Evolutionary conservation across 2,329 filamentous ascomycete species (phyloP).

Genomic region (Trichoderma asperellum): DNA sequence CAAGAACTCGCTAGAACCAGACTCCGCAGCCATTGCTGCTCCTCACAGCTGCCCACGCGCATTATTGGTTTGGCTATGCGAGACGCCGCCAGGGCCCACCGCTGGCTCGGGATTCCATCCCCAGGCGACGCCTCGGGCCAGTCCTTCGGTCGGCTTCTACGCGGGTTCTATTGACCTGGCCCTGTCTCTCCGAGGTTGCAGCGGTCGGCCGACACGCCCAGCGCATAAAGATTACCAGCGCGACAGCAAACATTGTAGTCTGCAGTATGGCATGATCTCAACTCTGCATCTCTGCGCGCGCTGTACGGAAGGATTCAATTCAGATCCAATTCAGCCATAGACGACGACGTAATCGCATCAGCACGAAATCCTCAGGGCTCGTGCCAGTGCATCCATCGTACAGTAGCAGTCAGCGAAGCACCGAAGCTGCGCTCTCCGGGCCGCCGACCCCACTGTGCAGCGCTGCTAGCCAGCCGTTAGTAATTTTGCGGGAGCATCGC

Average conservation of each 20-base stretch:
- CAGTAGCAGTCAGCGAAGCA: neutral
- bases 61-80: neutral
- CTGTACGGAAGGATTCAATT: neutral
- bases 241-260: neutral
- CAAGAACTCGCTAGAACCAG: no score
- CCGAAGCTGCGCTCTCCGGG: constrained; percentile 23
- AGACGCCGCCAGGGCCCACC: constrained; percentile 4
- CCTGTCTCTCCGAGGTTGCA: neutral
- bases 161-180: neutral
- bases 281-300: neutral
- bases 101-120: neutral
- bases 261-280: neutral
- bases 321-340: no score
- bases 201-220: neutral
- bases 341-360: neutral
- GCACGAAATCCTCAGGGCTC: neutral
- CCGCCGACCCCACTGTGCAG: constrained; percentile 16
- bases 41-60: neutral
- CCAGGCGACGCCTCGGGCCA: neutral
- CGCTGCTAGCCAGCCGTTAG: constrained; percentile 19
- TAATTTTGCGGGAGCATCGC: constrained; percentile 18
- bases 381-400: neutral
- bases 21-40: neutral
- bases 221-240: neutral
- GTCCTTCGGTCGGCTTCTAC: constrained; percentile 19